Evolutionary conservation across 2,329 filamentous ascomycete species (phyloP), one percentile per base, ranked within the genome.

Genomic region (Ophiostoma ulmi): DNA sequence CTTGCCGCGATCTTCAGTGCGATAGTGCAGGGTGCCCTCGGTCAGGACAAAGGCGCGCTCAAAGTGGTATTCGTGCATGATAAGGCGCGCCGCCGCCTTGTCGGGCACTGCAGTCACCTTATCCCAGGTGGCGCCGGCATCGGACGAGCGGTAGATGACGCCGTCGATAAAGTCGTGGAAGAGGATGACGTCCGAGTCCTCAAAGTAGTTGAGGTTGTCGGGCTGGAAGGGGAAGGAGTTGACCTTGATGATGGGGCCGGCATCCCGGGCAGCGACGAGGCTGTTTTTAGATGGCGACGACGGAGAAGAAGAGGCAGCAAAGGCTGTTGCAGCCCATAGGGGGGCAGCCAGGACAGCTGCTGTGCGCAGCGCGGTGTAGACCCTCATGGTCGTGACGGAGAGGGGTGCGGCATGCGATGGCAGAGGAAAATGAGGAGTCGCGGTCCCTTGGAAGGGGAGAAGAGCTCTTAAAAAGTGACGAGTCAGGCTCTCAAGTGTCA

Each of bases 11-110:
- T 99, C 90, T 20, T 86, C 86, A 0, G 94, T 98, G 76, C 91
- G 89, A 87, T 89, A 98, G 81, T 98, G 94, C 69, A 83, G 85
- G 67, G 83, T 85, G 72, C 85, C 83, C 70, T 85, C 81, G 20
- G 93, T 93, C 72, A 97, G 79, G 71, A 94, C 88, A 74, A 95
- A 94, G 38, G 95, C 96, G 70, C 91, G 89, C 73, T 90, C 85
- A 69, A 88, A 83, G 78, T 98, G 90, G 79, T 87, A 93, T 3
- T 91, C 88, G 80, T 97, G 94, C 83, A 91, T 89, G 76, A 88
- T 80, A 68, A 98, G 83, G 73, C 88, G 82, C 72, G 85, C 78
- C 17, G 88, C 86, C 74, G 85, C 82, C 70, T 88, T 88, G 70
- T 89, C 86, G 31, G 88, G 86, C 71, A 94, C 84, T 66, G 84